phyloP scores from a whole-genome alignment of 2,329 filamentous ascomycete species.

The Fusarium compactum region DNA sequence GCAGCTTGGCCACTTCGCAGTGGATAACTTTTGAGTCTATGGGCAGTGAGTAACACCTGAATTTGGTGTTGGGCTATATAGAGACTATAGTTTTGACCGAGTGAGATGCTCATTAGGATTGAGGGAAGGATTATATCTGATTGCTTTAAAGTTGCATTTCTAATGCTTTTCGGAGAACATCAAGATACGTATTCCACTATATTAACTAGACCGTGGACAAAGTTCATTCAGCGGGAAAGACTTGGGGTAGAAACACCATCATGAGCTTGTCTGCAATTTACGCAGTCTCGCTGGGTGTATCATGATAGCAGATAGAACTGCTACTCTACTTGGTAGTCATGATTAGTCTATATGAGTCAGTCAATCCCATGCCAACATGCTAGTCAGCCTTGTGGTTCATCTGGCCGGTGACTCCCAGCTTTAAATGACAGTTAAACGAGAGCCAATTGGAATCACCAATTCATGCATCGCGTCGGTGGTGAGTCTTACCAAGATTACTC shows the following conservation, averaged over 20 bases:
- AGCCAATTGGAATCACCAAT: constrained; percentile 29
- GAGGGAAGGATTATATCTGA: neutral
- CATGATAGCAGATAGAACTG: neutral
- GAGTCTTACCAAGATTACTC: constrained; percentile 35
- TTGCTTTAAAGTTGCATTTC: neutral
- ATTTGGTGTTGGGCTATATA: constrained; percentile 5
- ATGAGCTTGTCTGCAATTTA: neutral
- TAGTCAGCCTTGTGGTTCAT: neutral
- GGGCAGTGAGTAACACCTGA: neutral
- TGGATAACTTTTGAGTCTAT: neutral
- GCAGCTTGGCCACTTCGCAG: neutral
- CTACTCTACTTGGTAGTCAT: neutral
- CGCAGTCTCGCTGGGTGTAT: neutral
- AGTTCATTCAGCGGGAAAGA: neutral
- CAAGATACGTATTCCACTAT: neutral
- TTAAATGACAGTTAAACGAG: neutral
- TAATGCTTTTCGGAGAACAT: neutral
- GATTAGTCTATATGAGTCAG: constrained; percentile 27
- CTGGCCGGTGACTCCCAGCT: constrained; percentile 34
- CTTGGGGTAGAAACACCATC: neutral
- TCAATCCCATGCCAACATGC: neutral
- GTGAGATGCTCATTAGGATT: neutral
- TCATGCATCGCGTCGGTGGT: constrained; percentile 3
- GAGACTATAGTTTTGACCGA: constrained; percentile 10
- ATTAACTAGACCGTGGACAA: neutral